A percentile compares a stretch with the other conserved stretches of the same genome.
These are phyloP conservation scores for Yamadazyma pseudoaaseri DNA, from an alignment of 1,139 yeast genomes.

Conservation along the genomic window DNA sequence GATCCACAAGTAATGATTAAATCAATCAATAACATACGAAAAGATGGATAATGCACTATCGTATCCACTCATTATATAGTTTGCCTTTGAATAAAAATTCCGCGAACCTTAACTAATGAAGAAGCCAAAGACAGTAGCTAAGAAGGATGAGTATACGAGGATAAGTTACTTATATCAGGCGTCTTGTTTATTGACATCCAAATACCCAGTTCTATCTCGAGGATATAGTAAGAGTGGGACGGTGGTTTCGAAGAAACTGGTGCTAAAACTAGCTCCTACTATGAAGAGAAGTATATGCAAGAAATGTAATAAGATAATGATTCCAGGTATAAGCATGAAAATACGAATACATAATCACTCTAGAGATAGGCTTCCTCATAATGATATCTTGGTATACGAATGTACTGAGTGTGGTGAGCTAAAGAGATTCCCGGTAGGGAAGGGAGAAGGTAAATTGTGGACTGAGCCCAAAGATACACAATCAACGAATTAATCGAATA, in stretches of 20 bases:
- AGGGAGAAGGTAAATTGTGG: neutral
- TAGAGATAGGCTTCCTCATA: constrained; percentile 20
- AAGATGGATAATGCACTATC: constrained; percentile 98
- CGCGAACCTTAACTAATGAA: constrained; percentile 1
- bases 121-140: constrained; percentile 38
- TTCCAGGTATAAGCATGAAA: constrained; percentile 46
- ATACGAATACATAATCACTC: constrained; percentile 30
- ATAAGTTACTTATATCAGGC: constrained; percentile 58
- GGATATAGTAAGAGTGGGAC: constrained; percentile 47
- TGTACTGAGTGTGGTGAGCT: constrained; percentile 25
- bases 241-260: constrained; percentile 60
- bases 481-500: too few relatives aligned
- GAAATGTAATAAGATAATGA: constrained; percentile 46
- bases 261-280: constrained; percentile 57
- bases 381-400: constrained; percentile 31
- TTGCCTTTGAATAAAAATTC: constrained; percentile 4
- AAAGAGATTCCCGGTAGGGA: constrained; percentile 38
- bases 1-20: too few relatives aligned
- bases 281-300: constrained; percentile 65
- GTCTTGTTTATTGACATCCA: constrained; percentile 29
- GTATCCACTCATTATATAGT: constrained; percentile 86
- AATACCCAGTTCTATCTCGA: constrained; percentile 41
- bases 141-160: constrained; percentile 58
- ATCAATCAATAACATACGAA: constrained; percentile 80
- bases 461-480: too few relatives aligned